These are phyloP conservation scores for Babesia bigemina DNA, from an alignment of 169 alveolate species.

Conservation along the genomic window DNA sequence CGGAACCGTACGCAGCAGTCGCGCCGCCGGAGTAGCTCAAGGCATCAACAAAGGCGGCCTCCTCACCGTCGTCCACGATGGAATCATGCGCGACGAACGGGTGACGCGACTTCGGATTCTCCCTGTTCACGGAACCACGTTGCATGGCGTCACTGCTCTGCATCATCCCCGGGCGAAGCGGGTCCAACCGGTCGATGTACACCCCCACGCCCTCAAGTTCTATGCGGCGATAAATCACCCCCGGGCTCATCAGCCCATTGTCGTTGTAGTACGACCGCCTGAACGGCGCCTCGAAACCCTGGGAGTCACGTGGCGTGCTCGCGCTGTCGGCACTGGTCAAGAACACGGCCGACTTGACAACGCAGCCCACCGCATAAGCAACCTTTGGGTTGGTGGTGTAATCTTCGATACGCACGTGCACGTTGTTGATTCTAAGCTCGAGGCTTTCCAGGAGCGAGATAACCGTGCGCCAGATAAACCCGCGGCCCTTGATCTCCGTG, in stretches of 20 bases:
- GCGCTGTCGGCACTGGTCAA: conserved; percentile 11
- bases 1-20: not conserved
- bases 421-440: conserved; percentile 48
- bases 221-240: conserved; percentile 44
- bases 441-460: conserved; percentile 67
- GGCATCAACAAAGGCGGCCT: conserved; percentile 16
- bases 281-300: conserved; percentile 34
- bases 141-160: not conserved
- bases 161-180: conserved; percentile 29
- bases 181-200: conserved; percentile 66
- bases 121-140: not conserved
- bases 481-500: conserved; percentile 63
- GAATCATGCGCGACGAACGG: not conserved
- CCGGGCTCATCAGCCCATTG: conserved; percentile 28
- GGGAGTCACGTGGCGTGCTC: not conserved
- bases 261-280: conserved; percentile 37
- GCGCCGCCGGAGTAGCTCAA: conserved; percentile 10
- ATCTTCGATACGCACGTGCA: conserved; percentile 73
- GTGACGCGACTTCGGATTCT: not conserved
- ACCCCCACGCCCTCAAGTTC: conserved; percentile 56
- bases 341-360: conserved; percentile 48
- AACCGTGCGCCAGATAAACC: conserved; percentile 68
- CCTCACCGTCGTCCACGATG: not conserved
- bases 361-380: conserved; percentile 58
- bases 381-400: conserved; percentile 60